Conservation (phyloP, 352 stramenopile species). For the Pythium myriotylum region DNA sequence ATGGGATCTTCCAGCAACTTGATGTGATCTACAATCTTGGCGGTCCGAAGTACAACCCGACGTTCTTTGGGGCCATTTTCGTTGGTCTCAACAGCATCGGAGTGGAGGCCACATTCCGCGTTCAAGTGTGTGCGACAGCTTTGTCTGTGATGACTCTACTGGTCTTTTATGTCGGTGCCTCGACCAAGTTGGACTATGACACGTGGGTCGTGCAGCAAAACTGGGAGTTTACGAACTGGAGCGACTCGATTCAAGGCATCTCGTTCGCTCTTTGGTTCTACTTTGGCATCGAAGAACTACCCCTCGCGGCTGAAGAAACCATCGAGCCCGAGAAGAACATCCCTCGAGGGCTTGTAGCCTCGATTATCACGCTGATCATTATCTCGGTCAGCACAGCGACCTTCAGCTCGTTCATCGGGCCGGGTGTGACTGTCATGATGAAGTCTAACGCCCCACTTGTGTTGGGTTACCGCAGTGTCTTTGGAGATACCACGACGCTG, state of each 20-base stretch:
- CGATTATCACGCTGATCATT: slow-evolving; percentile 46
- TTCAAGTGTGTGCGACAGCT: slow-evolving; percentile 45
- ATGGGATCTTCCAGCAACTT: slow-evolving; percentile 51
- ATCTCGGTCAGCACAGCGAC: slow-evolving; percentile 48
- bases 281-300: slow-evolving; percentile 67
- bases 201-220: slow-evolving; percentile 45
- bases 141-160: slow-evolving; percentile 44
- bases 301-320: slow-evolving; percentile 61
- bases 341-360: slow-evolving; percentile 45
- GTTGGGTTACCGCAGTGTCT: slow-evolving; percentile 61
- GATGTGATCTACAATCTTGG: slow-evolving; percentile 39
- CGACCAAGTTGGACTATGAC: slow-evolving; percentile 42
- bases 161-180: slow-evolving; percentile 59
- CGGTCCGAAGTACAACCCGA: slow-evolving; percentile 28
- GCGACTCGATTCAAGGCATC: slow-evolving; percentile 42
- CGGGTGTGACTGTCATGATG: slow-evolving; percentile 36
- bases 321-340: slow-evolving; percentile 69
- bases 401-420: slow-evolving; percentile 49
- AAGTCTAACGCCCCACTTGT: slow-evolving; percentile 41
- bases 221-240: slow-evolving; percentile 42
- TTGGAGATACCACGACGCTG: slow-evolving; percentile 50
- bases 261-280: slow-evolving; percentile 70
- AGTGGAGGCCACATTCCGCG: slow-evolving; percentile 48
- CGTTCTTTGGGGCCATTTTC: slow-evolving; percentile 50
- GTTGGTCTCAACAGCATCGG: slow-evolving; percentile 52